Conservation (phyloP, 1,139 yeast genomes). For the Debaryomycetaceae sp. region DNA sequence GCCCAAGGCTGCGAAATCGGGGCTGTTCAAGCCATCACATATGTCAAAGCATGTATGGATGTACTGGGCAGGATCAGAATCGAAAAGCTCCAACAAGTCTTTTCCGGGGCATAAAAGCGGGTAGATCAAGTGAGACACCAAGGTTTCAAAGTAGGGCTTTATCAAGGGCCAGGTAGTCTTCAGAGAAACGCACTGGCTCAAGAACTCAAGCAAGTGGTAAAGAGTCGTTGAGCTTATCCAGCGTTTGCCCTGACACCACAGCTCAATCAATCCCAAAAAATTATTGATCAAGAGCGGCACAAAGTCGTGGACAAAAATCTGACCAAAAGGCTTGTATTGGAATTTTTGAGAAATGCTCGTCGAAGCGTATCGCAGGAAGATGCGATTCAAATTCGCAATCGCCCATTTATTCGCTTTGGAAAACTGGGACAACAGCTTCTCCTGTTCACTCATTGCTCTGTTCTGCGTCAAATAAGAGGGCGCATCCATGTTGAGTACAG, state of each 20-base stretch:
- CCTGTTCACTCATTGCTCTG: slow-evolving; percentile 17
- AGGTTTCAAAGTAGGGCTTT: slow-evolving; percentile 55
- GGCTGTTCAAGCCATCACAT: slow-evolving; percentile 46
- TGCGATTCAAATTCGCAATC: slow-evolving; percentile 62
- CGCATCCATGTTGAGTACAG: slow-evolving; percentile 49
- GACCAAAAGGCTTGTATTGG: slow-evolving; percentile 39
- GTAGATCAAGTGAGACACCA: slow-evolving; percentile 64
- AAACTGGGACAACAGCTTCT: slow-evolving; percentile 26
- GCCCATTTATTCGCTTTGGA: slow-evolving; percentile 87
- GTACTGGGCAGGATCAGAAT: slow-evolving; percentile 85
- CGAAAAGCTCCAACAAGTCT: slow-evolving; percentile 63
- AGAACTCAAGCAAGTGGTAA: slow-evolving; percentile 55
- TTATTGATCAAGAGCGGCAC: slow-evolving; percentile 65
- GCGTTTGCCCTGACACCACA: slow-evolving; percentile 53
- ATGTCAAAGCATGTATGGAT: slow-evolving; percentile 69
- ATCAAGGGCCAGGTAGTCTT: slow-evolving; percentile 63
- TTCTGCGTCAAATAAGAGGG: slow-evolving; percentile 30
- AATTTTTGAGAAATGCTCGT: slow-evolving; percentile 36
- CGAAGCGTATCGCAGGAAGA: slow-evolving; percentile 68
- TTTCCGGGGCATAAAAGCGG: slow-evolving; percentile 72
- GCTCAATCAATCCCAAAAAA: slow-evolving; percentile 55
- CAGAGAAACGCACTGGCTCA: slow-evolving; percentile 60
- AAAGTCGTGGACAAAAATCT: slow-evolving; percentile 39
- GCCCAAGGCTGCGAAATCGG: slow-evolving; percentile 61
- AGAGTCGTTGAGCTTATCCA: slow-evolving; percentile 67